phyloP scores from a whole-genome alignment of 257 asterid genomes.

The Oldenlandia corymbosa region DNA sequence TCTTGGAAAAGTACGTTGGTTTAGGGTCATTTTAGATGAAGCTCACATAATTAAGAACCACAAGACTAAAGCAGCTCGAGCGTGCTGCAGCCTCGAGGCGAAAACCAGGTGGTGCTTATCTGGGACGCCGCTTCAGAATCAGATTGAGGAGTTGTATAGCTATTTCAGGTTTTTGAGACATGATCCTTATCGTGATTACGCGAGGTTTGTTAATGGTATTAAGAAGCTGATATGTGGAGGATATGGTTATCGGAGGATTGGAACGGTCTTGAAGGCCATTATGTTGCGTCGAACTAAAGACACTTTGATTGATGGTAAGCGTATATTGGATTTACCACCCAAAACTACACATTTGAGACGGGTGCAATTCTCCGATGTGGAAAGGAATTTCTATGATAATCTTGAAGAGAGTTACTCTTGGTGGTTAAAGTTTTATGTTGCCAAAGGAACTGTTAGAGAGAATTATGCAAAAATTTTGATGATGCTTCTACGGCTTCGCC shows the following conservation, averaged over 20 bases:
- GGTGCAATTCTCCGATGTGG: slow-evolving; percentile 78
- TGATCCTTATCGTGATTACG: slow-evolving; percentile 73
- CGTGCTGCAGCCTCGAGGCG: slow-evolving; percentile 94
- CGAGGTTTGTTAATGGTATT: slow-evolving; percentile 49
- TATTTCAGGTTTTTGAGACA: slow-evolving; percentile 19
- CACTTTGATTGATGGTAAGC: slow-evolving; percentile 58
- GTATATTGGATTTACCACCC: slow-evolving; percentile 77
- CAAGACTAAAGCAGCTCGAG: no score
- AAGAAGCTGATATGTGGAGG: slow-evolving; percentile 58
- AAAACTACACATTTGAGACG: slow-evolving; percentile 51
- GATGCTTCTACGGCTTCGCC: slow-evolving; percentile 96
- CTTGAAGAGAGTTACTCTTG: slow-evolving; percentile 37
- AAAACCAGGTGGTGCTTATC: slow-evolving; percentile 86
- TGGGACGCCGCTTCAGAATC: no score
- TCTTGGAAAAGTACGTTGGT: slow-evolving; percentile 74
- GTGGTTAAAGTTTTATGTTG: slow-evolving; percentile 71
- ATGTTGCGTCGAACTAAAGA: slow-evolving; percentile 99
- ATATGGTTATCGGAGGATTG: slow-evolving; percentile 86
- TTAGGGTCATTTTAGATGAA: slow-evolving; percentile 90
- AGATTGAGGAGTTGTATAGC: no score
- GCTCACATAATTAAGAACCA: no score
- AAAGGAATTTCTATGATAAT: slow-evolving; percentile 60
- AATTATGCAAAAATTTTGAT: slow-evolving; percentile 83
- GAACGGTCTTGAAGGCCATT: slow-evolving; percentile 57
- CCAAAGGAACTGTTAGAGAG: slow-evolving; percentile 87